Conservation (phyloP, 2,329 filamentous ascomycete genomes). For the Allantophomopsis cytisporea region DNA sequence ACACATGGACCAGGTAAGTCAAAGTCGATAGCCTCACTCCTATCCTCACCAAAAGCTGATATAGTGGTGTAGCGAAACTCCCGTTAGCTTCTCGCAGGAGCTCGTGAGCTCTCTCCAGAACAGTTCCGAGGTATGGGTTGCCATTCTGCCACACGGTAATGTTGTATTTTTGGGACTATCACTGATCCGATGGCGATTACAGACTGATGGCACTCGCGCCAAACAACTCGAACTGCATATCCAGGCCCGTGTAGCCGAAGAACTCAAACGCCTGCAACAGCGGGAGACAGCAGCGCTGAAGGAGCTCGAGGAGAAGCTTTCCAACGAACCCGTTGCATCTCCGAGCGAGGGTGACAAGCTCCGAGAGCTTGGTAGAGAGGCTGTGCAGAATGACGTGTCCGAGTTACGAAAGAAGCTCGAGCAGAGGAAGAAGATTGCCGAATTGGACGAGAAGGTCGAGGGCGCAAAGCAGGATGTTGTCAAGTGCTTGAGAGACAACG, state of each 20-base stretch:
- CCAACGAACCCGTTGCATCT: conserved; percentile 16
- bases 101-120: conserved; percentile 73
- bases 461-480: conserved; percentile 65
- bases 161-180: background rate
- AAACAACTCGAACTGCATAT: conserved; percentile 77
- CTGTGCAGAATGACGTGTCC: conserved; percentile 45
- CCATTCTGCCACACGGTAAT: conserved; percentile 1
- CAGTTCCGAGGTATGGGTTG: conserved; percentile 61
- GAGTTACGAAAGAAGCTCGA: conserved; percentile 45
- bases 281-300: conserved; percentile 57
- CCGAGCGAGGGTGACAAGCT: conserved; percentile 16
- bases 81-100: conserved; percentile 64
- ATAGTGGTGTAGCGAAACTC: conserved; percentile 33
- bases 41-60: conserved; percentile 1
- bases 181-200: conserved; percentile 3
- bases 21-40: background rate
- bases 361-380: conserved; percentile 23
- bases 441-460: conserved; percentile 59
- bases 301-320: conserved; percentile 51
- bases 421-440: conserved; percentile 49
- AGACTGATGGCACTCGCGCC: conserved; percentile 83
- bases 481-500: conserved; percentile 69
- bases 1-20: conserved; percentile 4
- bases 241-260: conserved; percentile 72
- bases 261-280: conserved; percentile 68